Evolutionary conservation across 345 rosid genomes (phyloP), one percentile per base, ranked within the genome.

Genomic region (Viola odorata): DNA sequence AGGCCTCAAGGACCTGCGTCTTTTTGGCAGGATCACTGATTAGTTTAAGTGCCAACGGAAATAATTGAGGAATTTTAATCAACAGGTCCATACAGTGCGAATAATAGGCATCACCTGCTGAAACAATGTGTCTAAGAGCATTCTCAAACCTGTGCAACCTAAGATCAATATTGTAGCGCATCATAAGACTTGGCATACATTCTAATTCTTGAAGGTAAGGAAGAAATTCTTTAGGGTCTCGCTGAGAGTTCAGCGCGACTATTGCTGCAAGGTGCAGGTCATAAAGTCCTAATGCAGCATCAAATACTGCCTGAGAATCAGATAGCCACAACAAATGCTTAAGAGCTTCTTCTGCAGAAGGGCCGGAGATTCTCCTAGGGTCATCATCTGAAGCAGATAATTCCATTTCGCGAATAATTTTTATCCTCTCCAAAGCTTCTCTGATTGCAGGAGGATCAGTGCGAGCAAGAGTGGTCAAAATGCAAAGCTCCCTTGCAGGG

Each of bases 251-350:
- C 73, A 90, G 75, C 58, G 99, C 97, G 77, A 94, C 99, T 51
- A 94, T 88, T 72, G 99, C 99, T 71, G 95, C 89, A 75, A 94
- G 96, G 80, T 88, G 84, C 82, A 94, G 75, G 81, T 90, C 97
- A 61, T 90, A 90, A 68, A 90, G 95, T 53, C 99, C 99, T 55
- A 94, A 72, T 66, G 99, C 96, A 72, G 99, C 87, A 78, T 88
- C 89, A 77, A 80, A 94, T 60, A 94, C 87, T 45, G 91, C 97
- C 61, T 86, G 92, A n/a, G 87, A 66, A 81, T 90, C 97, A 70
- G 91, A 83, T 80, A 94, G 69, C 99, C 99, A 94, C 60, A 94
- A 57, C 50, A 94, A 90, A 77, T 94, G 99, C 77, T 88, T 94
- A 72, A 88, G 59, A 10, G 95, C 92, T 82, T 90, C 99, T 78